Conservation (phyloP, 169 alveolate species). For the Plasmodium falciparum region DNA sequence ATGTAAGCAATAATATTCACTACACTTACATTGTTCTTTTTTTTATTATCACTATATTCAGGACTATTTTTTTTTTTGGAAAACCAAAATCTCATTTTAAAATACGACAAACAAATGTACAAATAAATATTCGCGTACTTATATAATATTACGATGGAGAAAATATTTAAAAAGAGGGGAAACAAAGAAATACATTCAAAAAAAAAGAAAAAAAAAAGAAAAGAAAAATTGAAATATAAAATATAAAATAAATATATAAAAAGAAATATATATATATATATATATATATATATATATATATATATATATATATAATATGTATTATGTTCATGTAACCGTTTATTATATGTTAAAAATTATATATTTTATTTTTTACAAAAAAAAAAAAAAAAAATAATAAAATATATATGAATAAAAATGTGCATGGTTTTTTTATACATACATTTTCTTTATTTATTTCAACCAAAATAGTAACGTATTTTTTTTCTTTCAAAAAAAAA, state of each 20-base stretch:
- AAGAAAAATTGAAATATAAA: not conserved
- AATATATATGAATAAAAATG: not conserved
- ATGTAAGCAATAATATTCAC: not conserved
- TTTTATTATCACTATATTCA: constrained; percentile 37
- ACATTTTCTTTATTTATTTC: not conserved
- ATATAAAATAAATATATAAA: not conserved
- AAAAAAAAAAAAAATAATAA: constrained; percentile 4
- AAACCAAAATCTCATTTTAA: constrained; percentile 76
- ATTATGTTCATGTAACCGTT: not conserved
- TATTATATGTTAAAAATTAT: constrained; percentile 20
- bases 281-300: no score
- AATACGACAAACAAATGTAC: constrained; percentile 1
- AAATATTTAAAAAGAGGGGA: no score
- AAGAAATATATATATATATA: no score
- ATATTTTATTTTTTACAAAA: not conserved
- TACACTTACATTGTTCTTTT: constrained; percentile 53
- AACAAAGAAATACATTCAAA: not conserved
- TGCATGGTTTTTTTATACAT: constrained; percentile 7
- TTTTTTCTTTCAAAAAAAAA: no score
- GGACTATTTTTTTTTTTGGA: constrained; percentile 72
- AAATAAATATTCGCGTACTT: not conserved
- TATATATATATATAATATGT: no score
- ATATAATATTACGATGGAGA: no score
- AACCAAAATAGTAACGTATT: no score
- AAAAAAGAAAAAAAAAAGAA: not conserved